phyloP scores from a whole-genome alignment of 495 filamentous ascomycete genomes.

The Podospora anserina region DNA sequence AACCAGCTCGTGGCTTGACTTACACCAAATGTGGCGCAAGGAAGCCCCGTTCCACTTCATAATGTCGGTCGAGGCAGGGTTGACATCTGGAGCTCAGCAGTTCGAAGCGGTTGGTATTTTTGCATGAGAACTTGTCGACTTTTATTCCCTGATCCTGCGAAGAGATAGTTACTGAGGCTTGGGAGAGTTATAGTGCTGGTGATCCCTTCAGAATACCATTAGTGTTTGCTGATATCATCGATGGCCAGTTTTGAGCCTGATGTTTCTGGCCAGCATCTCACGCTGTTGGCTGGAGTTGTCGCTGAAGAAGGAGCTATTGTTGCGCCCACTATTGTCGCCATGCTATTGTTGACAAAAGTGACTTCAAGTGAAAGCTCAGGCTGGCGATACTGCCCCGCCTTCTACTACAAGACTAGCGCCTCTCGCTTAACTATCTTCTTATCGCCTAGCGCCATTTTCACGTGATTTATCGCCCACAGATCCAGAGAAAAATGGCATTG shows the following conservation, averaged over 20 bases:
- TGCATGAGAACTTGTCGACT: background rate
- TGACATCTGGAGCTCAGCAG: background rate
- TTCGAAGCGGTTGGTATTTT: background rate
- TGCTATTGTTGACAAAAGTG: background rate
- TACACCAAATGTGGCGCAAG: background rate
- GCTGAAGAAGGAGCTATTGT: background rate
- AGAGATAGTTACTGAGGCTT: background rate
- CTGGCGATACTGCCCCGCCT: conserved; percentile 13
- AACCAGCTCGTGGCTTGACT: background rate
- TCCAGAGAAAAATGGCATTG: conserved; percentile 31
- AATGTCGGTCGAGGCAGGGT: background rate
- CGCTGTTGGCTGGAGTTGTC: background rate
- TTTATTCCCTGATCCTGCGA: background rate
- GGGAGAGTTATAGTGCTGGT: background rate
- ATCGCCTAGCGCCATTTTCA: conserved; percentile 17
- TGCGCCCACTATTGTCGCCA: background rate
- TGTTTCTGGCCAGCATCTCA: background rate
- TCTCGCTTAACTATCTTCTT: conserved; percentile 16
- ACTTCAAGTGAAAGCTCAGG: background rate
- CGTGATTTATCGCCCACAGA: conserved; percentile 30
- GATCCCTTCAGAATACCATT: background rate
- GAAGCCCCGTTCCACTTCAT: background rate
- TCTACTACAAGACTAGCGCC: conserved; percentile 5
- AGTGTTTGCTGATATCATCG: background rate
- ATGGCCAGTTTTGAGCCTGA: background rate